Conservation (phyloP, 1,284 basidiomycete genomes). For the Ceratobasidium theobromae region DNA sequence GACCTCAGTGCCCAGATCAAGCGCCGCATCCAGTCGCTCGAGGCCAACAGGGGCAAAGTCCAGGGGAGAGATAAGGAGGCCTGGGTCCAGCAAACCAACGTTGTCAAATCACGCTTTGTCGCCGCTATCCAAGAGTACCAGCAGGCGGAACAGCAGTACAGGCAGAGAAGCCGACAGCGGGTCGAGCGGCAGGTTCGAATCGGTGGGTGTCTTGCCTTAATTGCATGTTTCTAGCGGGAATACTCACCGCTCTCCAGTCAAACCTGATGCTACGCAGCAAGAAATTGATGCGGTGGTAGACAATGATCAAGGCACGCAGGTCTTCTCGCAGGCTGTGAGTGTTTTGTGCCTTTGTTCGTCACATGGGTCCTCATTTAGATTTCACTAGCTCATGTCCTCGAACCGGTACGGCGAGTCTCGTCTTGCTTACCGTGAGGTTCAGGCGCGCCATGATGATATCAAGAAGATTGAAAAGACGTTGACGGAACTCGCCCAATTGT, state of each 20-base stretch:
- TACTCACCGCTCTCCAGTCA: conserved; percentile 53
- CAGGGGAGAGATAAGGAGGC: conserved; percentile 11
- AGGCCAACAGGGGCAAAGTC: conserved; percentile 9
- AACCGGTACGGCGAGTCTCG: conserved; percentile 82
- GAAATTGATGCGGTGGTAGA: conserved; percentile 79
- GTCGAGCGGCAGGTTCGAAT: conserved; percentile 35
- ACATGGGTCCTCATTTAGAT: not conserved
- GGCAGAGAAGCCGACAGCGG: conserved; percentile 19
- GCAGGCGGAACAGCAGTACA: conserved; percentile 25
- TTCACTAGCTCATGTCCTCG: conserved; percentile 71
- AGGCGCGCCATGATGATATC: conserved; percentile 88
- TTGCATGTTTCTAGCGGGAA: not conserved
- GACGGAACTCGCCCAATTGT: conserved; percentile 84
- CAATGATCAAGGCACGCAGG: conserved; percentile 73
- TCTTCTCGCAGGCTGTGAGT: conserved; percentile 86
- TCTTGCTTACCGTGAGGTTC: conserved; percentile 85
- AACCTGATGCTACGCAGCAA: conserved; percentile 84
- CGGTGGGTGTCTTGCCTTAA: conserved; percentile 24
- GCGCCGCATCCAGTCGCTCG: conserved; percentile 11
- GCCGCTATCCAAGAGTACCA: conserved; percentile 35
- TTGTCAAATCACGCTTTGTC: conserved; percentile 33
- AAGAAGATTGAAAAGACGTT: conserved; percentile 84
- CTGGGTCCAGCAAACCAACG: conserved; percentile 28
- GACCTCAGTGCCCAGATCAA: conserved; percentile 24
- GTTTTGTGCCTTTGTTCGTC: no score